These are phyloP conservation scores for Candida dendrica DNA, from an alignment of 805 yeast genomes.

Conservation along the genomic window DNA sequence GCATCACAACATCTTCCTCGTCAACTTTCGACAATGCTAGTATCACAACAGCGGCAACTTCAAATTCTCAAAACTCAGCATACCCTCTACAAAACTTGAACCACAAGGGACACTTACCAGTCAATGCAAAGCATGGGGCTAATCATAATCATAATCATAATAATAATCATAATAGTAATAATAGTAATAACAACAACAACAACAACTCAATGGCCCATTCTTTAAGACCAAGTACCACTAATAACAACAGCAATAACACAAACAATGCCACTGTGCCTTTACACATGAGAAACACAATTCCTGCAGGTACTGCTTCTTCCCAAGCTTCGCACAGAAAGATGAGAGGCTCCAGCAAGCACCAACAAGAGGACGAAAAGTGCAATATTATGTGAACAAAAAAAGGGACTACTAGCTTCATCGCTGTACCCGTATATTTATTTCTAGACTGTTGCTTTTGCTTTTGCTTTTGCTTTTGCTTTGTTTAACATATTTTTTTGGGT, in stretches of 20 bases:
- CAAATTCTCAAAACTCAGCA: background rate
- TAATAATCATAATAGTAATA: no score
- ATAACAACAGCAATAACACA: background rate
- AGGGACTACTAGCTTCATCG: no score
- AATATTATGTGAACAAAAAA: conserved; percentile 6
- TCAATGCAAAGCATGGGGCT: no score
- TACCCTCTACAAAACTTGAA: background rate
- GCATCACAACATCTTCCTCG: background rate
- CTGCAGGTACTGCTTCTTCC: background rate
- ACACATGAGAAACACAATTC: no score
- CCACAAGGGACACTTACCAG: background rate
- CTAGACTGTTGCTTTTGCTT: no score
- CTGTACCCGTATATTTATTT: no score
- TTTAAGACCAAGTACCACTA: background rate
- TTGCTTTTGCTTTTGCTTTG: no score
- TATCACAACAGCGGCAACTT: background rate
- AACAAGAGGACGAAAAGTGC: conserved; percentile 8
- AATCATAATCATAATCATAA: no score
- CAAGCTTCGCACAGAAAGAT: background rate
- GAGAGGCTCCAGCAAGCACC: background rate
- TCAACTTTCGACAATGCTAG: background rate
- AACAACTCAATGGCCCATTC: no score
- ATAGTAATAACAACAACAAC: no score
- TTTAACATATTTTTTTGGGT: no score
- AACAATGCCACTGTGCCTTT: no score